Percentiles rank a stretch among this genome's conserved stretches.
Evolutionary conservation across 179 eudicot genomes (phyloP).

Genomic region (Corrigiola litoralis): DNA sequence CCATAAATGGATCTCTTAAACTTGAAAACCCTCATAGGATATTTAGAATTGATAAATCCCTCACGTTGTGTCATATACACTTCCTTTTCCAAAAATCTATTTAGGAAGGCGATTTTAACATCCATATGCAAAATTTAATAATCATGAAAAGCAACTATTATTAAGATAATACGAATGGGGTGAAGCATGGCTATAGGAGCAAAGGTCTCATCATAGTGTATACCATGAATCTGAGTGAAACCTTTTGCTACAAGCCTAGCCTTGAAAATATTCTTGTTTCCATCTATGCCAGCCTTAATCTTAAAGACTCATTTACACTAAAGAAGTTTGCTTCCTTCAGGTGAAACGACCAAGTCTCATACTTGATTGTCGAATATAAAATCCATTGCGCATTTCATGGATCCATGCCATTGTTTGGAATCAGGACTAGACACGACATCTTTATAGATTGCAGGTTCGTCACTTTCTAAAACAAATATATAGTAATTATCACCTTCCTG

Average conservation of each 20-base stretch:
- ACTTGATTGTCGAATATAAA: not conserved
- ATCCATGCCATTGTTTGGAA: not conserved
- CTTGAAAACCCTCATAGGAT: not conserved
- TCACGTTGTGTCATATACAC: not conserved
- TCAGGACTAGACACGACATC: not conserved
- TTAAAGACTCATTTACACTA: not conserved
- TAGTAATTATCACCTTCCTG: not conserved
- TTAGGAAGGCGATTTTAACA: not conserved
- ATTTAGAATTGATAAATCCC: not conserved
- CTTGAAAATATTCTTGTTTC: not conserved
- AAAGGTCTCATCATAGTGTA: not conserved
- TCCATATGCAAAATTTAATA: conserved; percentile 8
- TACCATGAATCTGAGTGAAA: not conserved
- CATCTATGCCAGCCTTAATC: not conserved
- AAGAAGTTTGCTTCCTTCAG: not conserved
- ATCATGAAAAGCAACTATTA: not conserved
- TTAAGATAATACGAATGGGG: not conserved
- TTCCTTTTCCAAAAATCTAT: not conserved
- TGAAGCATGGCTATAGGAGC: not conserved
- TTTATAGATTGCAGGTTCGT: not conserved
- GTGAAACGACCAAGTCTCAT: not conserved
- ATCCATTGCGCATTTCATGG: not conserved
- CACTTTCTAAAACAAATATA: not conserved
- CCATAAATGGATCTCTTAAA: conserved; percentile 1
- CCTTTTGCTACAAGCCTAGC: conserved; percentile 1